phyloP scores from a whole-genome alignment of 371 early-diverging fungal genomes.

The Globomyces sp. region DNA sequence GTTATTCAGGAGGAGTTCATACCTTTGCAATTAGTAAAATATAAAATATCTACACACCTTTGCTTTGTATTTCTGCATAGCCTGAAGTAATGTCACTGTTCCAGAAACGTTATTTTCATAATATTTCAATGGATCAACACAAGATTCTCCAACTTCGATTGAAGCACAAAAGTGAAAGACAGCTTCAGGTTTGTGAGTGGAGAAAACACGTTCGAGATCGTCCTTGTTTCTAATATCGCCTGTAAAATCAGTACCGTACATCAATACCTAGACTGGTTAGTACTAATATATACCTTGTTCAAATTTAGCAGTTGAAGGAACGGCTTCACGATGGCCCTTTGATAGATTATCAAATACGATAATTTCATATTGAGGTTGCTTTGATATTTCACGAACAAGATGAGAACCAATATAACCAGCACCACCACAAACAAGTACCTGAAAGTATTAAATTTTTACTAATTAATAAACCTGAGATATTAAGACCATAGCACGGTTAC shows the following conservation, averaged over 20 bases:
- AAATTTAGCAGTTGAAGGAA: constrained; percentile 34
- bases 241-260: background rate
- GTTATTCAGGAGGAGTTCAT: background rate
- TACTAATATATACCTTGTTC: constrained; percentile 13
- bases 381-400: constrained; percentile 55
- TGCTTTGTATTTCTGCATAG: constrained; percentile 42
- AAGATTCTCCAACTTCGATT: constrained; percentile 47
- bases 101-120: constrained; percentile 57
- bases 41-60: constrained; percentile 29
- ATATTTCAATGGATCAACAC: constrained; percentile 49
- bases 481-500: no score
- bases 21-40: background rate
- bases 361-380: constrained; percentile 35
- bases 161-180: constrained; percentile 53
- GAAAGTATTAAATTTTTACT: no score
- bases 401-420: constrained; percentile 87
- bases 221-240: constrained; percentile 49
- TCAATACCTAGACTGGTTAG: no score
- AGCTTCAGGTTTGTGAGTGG: constrained; percentile 44
- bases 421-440: constrained; percentile 86
- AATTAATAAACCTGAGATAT: no score
- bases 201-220: constrained; percentile 42
- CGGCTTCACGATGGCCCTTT: constrained; percentile 44
- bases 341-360: constrained; percentile 55
- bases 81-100: constrained; percentile 48